phyloP scores from a whole-genome alignment of 2,329 filamentous ascomycete genomes.

The Coniochaeta prunicola region DNA sequence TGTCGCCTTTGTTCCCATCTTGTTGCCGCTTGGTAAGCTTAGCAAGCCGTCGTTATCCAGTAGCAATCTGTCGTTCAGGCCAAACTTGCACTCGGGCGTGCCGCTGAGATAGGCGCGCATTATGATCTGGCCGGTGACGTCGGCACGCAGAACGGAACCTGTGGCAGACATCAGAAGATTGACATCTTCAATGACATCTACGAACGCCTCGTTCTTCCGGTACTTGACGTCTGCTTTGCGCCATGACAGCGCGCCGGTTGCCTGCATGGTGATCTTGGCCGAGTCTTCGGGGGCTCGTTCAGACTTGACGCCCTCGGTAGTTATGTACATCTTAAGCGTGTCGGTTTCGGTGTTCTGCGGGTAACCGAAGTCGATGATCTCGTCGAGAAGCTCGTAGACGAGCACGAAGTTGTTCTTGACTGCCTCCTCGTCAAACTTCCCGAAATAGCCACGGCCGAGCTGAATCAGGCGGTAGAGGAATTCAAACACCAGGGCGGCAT shows the following conservation, averaged over 20 bases:
- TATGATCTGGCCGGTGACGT: slow-evolving; percentile 94
- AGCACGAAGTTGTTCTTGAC: slow-evolving; percentile 99
- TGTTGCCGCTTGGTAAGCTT: slow-evolving; percentile 65
- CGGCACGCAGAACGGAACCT: slow-evolving; percentile 86
- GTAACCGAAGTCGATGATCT: slow-evolving; percentile 98
- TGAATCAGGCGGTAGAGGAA: slow-evolving; percentile 90
- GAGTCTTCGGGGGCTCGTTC: slow-evolving; percentile 83
- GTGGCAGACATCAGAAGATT: slow-evolving; percentile 99
- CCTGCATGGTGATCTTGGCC: slow-evolving; percentile 98
- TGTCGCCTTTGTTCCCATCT: slow-evolving; percentile 77
- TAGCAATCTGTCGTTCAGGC: slow-evolving; percentile 88
- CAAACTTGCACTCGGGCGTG: slow-evolving; percentile 98
- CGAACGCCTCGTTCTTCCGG: slow-evolving; percentile 98
- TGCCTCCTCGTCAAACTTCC: slow-evolving; percentile 97
- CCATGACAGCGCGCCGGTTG: slow-evolving; percentile 94
- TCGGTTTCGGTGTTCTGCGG: slow-evolving; percentile 98
- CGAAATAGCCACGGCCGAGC: slow-evolving; percentile 92
- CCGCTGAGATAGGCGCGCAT: slow-evolving; percentile 97
- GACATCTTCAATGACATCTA: slow-evolving; percentile 98
- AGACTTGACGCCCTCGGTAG: slow-evolving; percentile 95
- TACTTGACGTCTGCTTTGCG: slow-evolving; percentile 96
- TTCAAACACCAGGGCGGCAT: slow-evolving; percentile 95
- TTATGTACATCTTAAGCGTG: slow-evolving; percentile 99
- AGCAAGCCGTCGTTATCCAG: slow-evolving; percentile 69
- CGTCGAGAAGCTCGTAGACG: slow-evolving; percentile 94